Evolutionary conservation across 1,284 basidiomycete genomes (phyloP).

Genomic region (Spongiforma sp.): DNA sequence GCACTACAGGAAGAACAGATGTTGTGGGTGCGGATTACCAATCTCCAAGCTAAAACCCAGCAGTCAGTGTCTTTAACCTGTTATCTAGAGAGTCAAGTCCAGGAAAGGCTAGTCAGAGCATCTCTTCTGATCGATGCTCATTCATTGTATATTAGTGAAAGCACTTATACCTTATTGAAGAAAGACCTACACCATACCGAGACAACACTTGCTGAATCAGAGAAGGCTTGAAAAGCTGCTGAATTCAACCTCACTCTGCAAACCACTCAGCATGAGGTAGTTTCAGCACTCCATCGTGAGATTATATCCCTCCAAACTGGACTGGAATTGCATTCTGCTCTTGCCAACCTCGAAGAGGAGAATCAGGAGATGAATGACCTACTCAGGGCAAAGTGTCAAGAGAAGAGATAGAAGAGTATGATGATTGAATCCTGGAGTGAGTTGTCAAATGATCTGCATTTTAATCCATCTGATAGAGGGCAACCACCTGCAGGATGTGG

Average conservation of each 20-base stretch:
- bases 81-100: constrained; percentile 63
- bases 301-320: constrained; percentile 56
- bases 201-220: constrained; percentile 51
- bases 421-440: constrained; percentile 78
- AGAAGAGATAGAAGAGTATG: constrained; percentile 84
- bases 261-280: constrained; percentile 64
- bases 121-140: background rate
- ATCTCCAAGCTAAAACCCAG: constrained; percentile 67
- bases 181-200: constrained; percentile 53
- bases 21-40: constrained; percentile 60
- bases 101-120: constrained; percentile 53
- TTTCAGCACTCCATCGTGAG: constrained; percentile 60
- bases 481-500: constrained; percentile 53
- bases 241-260: constrained; percentile 69
- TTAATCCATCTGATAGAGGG: background rate
- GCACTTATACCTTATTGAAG: constrained; percentile 47
- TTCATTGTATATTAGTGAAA: constrained; percentile 48
- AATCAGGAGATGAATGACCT: constrained; percentile 76
- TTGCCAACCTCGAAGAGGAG: constrained; percentile 68
- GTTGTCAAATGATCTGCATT: constrained; percentile 36
- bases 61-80: constrained; percentile 60
- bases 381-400: constrained; percentile 67
- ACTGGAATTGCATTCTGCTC: constrained; percentile 56
- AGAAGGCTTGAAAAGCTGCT: constrained; percentile 62
- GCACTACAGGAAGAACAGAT: constrained; percentile 49